phyloP scores from a whole-genome alignment of 2,329 filamentous ascomycete species.

The Fusarium tuaranense region DNA sequence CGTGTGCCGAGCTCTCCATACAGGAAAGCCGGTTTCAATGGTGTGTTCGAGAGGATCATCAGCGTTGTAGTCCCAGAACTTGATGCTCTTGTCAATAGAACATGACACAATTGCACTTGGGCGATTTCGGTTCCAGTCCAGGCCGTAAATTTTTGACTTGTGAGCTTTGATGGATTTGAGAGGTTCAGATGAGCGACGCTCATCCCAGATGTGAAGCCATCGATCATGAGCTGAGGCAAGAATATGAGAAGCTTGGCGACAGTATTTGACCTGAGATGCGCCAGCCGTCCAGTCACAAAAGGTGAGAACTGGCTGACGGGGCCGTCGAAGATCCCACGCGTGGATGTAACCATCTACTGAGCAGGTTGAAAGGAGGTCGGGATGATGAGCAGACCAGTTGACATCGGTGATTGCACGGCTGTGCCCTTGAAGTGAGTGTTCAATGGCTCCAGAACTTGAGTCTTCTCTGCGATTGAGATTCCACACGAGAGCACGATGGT shows the following conservation, averaged over 20 bases:
- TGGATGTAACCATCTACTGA: constrained; percentile 94
- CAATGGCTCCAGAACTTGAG: constrained; percentile 76
- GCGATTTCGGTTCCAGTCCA: constrained; percentile 91
- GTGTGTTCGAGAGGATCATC: constrained; percentile 78
- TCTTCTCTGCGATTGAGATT: constrained; percentile 86
- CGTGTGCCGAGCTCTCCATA: constrained; percentile 92
- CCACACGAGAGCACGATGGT: constrained; percentile 94
- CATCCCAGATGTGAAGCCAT: constrained; percentile 91
- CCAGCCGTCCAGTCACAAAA: constrained; percentile 96
- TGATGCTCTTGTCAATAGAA: constrained; percentile 91
- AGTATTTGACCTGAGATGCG: constrained; percentile 96
- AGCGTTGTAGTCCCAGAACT: constrained; percentile 85
- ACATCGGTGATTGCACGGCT: constrained; percentile 94
- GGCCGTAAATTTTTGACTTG: constrained; percentile 91
- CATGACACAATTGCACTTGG: constrained; percentile 83
- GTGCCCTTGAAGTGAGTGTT: constrained; percentile 86
- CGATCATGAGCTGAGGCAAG: constrained; percentile 92
- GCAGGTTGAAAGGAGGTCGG: constrained; percentile 89
- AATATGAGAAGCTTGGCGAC: constrained; percentile 86
- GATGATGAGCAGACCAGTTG: constrained; percentile 94
- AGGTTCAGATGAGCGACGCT: constrained; percentile 80
- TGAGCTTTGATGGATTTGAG: constrained; percentile 89
- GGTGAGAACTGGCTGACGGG: constrained; percentile 78
- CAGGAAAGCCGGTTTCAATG: constrained; percentile 85
- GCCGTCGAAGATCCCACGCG: constrained; percentile 87